Evolutionary conservation across 257 asterid genomes (phyloP).

Genomic region (Rauvolfia tetraphylla): DNA sequence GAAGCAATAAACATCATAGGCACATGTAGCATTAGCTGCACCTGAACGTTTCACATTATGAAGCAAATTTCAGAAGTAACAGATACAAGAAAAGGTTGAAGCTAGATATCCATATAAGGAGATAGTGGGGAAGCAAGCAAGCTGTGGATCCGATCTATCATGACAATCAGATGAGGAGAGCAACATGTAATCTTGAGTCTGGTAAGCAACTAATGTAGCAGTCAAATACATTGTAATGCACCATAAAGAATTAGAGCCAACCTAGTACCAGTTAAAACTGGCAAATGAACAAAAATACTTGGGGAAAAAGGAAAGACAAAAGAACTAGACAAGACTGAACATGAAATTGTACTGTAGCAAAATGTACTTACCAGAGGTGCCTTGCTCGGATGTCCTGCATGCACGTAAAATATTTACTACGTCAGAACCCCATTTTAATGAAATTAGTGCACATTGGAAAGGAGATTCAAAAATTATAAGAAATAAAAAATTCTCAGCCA

Average conservation of each 20-base stretch:
- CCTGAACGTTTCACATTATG: slow-evolving; percentile 36
- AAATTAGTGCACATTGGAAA: slow-evolving; percentile 1
- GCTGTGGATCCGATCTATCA: not conserved
- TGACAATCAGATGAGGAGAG: not conserved
- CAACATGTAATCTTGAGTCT: too few species aligned
- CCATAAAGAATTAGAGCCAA: not conserved
- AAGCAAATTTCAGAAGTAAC: slow-evolving; percentile 6
- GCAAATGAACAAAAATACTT: not conserved
- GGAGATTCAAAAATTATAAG: not conserved
- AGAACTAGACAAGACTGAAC: slow-evolving; percentile 4
- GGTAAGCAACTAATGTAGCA: too few species aligned
- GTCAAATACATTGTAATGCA: not conserved
- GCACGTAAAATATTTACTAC: slow-evolving; percentile 21
- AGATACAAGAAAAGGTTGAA: not conserved
- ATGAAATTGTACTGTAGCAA: not conserved
- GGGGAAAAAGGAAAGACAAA: slow-evolving; percentile 4
- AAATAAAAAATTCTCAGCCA: not conserved
- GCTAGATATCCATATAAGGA: not conserved
- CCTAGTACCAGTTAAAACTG: not conserved
- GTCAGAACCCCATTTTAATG: slow-evolving; percentile 21
- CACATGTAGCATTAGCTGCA: slow-evolving; percentile 55
- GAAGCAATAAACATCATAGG: slow-evolving; percentile 87
- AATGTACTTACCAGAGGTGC: slow-evolving; percentile 56
- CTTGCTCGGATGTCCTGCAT: slow-evolving; percentile 78
- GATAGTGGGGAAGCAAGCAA: not conserved